phyloP scores from a whole-genome alignment of 2,329 filamentous ascomycete species.

The Parascedosporium putredinis region DNA sequence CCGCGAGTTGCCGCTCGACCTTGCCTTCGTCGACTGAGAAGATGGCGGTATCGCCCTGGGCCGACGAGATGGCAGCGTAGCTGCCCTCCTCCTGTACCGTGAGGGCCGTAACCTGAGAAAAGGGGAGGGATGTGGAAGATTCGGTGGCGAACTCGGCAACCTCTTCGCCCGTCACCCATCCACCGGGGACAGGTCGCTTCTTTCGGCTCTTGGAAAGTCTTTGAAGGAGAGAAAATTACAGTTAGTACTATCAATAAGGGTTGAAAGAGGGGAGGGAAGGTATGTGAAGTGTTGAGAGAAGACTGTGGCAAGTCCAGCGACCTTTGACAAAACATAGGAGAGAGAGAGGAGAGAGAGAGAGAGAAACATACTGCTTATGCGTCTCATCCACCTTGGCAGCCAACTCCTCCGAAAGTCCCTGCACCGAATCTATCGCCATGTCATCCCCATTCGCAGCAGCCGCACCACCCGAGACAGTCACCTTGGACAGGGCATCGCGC shows the following conservation, averaged over 20 bases:
- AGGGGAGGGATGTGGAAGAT: slow-evolving; percentile 34
- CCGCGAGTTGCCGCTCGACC: slow-evolving; percentile 55
- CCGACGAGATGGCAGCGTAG: slow-evolving; percentile 63
- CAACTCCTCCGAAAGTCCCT: slow-evolving; percentile 63
- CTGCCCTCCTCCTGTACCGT: slow-evolving; percentile 37
- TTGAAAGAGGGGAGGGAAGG: background rate
- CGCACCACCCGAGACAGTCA: slow-evolving; percentile 55
- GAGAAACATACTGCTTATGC: slow-evolving; percentile 58
- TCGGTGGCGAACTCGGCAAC: slow-evolving; percentile 42
- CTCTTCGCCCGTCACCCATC: slow-evolving; percentile 69
- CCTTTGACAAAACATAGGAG: no score
- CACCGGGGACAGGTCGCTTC: slow-evolving; percentile 76
- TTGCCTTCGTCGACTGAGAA: slow-evolving; percentile 63
- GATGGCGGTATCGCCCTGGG: slow-evolving; percentile 63
- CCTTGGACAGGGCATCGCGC: slow-evolving; percentile 73
- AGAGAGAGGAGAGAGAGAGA: background rate
- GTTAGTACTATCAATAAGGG: background rate
- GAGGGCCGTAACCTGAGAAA: slow-evolving; percentile 39
- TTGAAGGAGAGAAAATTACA: slow-evolving; percentile 10
- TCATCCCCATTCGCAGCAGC: slow-evolving; percentile 57
- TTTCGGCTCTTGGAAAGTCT: slow-evolving; percentile 82
- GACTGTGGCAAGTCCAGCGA: no score
- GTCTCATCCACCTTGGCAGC: slow-evolving; percentile 66
- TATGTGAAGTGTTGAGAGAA: no score
- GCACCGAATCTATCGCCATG: slow-evolving; percentile 78